Evolutionary conservation across 2,329 filamentous ascomycete species (phyloP), one percentile per base, ranked within the genome.

Genomic region (Aulographum hederae): DNA sequence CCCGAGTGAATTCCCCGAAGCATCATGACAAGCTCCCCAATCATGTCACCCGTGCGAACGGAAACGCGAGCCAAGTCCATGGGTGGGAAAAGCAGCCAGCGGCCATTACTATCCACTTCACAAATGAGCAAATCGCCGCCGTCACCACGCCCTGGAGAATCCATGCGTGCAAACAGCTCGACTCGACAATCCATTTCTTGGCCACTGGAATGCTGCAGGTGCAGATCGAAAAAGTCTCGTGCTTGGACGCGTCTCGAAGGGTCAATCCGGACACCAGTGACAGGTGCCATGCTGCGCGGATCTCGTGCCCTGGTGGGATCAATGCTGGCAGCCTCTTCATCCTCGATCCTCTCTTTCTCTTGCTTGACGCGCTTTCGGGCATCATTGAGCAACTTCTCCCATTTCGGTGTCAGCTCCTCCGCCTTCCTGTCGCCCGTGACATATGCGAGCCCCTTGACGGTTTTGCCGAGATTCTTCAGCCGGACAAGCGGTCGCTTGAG

Each of bases 61-160:
- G 89, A 95, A 14, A 92, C 66, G 37, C 70, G 66, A 21, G 65
- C 62, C 39, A 71, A 64, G 13, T 74, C 64, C n/a, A 94, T 64
- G 1, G 89, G 86, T n/a, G 85, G 78, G 45, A 98, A 93, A 1
- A 98, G 65, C 4, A 98, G 66, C 73, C 82, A 95, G 32, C 73
- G 70, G 11, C 77, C 73, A 4, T 67, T 65, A 32, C 70, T 67
- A 28, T 84, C 82, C n/a, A 84, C 72, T 52, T 95, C 85, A 41
- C 86, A 85, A 34, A 98, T 77, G 15, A 98, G 67, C n/a, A 98
- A 51, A 50, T 98, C 89, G 5, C 86, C 84, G 30, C 68, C 60
- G 38, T 76, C 69, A 3, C 68, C 67, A 21, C 67, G 63, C 30
- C 69, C 67, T n/a, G 67, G 62, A 16, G 72, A 63, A 42, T 81